A percentile compares a stretch with the other conserved stretches of the same genome.
These are phyloP conservation scores for Mycena maculata DNA, from an alignment of 768 basidiomycete species.

Conservation along the genomic window DNA sequence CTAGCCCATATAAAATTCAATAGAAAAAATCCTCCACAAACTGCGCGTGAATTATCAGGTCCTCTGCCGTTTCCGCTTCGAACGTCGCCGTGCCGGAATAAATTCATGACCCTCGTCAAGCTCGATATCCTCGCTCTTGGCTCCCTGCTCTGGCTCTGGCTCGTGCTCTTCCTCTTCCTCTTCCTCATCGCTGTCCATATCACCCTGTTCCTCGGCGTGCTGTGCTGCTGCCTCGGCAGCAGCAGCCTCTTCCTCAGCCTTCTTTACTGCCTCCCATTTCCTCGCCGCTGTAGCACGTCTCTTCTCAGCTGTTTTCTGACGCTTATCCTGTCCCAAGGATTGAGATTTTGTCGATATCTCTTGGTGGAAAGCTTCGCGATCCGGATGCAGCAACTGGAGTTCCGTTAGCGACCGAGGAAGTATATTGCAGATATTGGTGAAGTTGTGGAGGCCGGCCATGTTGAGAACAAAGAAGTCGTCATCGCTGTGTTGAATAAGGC, in stretches of 20 bases:
- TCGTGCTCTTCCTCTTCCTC: too few species aligned
- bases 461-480: slow-evolving; percentile 29
- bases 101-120: too few species aligned
- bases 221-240: not conserved
- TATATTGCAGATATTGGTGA: not conserved
- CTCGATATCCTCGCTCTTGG: too few species aligned
- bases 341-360: not conserved
- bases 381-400: not conserved
- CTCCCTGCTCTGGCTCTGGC: too few species aligned
- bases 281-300: not conserved
- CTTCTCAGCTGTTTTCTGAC: not conserved
- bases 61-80: too few species aligned
- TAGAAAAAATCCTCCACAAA: too few species aligned
- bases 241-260: not conserved
- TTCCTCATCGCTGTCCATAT: too few species aligned
- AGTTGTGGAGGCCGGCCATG: slow-evolving; percentile 28
- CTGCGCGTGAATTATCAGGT: too few species aligned
- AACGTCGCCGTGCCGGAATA: too few species aligned
- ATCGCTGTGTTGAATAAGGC: slow-evolving; percentile 11
- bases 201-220: not conserved
- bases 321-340: not conserved
- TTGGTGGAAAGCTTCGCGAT: not conserved
- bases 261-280: not conserved
- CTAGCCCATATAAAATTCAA: too few species aligned
- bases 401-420: slow-evolving; percentile 18